Evolutionary conservation across 2,329 filamentous ascomycete genomes (phyloP), one percentile per base, ranked within the genome.

Genomic region (Aspergillus japonicus): DNA sequence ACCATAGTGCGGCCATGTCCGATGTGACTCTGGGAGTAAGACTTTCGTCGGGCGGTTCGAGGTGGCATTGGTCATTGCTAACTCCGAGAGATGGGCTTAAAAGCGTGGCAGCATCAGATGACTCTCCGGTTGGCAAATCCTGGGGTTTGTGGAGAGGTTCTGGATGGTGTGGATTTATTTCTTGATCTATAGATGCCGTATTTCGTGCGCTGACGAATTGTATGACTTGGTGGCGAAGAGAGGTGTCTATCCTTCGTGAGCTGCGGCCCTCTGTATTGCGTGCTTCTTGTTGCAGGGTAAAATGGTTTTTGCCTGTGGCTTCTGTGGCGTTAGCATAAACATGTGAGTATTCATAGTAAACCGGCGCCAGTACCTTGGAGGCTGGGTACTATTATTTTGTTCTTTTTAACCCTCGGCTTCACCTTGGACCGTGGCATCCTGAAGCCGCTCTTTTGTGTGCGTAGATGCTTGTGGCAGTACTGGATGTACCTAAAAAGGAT

Each of bases 201-300:
- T 73, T 75, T 23, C 85, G 85, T 35, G 85, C 86, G 69, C 84
- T 87, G 61, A 89, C 81, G 68, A 90, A 90, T 2, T 75, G 71
- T 54, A 89, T 80, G 24, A 77, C 76, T 56, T 81, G 78, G 66
- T 87, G 75, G 60, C 87, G 80, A 53, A 89, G 77, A 63, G 80
- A 81, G 53, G 76, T 73, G 61, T 80, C 78, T 3, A 78, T 71
- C 57, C 79, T 78, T 72, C 80, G 82, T 50, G 77, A 71, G 31
- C 75, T 76, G 64, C 83, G 80, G 19, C 74, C 78, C 68, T 82
- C 82, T 12, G 83, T 85, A 66, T 85, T 86, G 23, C 79, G 79
- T 39, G 84, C 85, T 72, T 86, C 85, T 64, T 88, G 82, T 63
- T 79, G 78, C 71, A 88, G 78, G 1, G 82, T 83, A 57, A 77